These are phyloP conservation scores for Dioscorea alata DNA, from an alignment of 106 monocot species.

Conservation along the genomic window DNA sequence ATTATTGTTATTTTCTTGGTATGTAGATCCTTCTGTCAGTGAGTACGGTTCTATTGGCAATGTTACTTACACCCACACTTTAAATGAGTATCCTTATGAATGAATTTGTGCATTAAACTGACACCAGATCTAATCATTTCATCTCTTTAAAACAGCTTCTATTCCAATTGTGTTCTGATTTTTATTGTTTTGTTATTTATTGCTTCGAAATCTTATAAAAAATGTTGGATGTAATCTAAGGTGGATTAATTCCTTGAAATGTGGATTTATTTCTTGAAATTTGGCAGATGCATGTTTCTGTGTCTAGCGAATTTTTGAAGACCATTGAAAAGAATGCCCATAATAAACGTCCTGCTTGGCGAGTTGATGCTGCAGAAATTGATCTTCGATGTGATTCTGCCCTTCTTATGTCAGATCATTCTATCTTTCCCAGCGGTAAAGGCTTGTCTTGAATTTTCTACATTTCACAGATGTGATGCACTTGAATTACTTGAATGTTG, in stretches of 20 bases:
- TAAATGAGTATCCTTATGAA: no score
- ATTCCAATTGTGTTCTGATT: no score
- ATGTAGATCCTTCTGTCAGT: no score
- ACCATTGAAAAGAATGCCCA: conserved; percentile 36
- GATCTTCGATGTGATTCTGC: conserved; percentile 44
- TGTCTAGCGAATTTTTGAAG: conserved; percentile 59
- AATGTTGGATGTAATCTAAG: no score
- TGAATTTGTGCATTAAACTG: no score
- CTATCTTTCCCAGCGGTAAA: conserved; percentile 52
- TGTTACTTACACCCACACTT: no score
- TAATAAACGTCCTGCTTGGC: conserved; percentile 59
- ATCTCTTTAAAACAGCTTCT: no score
- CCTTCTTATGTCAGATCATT: conserved; percentile 79
- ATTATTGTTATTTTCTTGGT: no score
- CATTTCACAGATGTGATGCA: neutral
- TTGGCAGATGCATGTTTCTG: conserved; percentile 42
- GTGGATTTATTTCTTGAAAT: no score
- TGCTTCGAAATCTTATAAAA: neutral
- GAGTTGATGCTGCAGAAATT: conserved; percentile 60
- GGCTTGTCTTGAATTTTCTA: neutral
- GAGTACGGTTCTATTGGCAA: no score
- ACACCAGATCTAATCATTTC: no score
- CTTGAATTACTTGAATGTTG: neutral
- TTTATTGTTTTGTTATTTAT: neutral
- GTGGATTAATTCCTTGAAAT: no score